Evolutionary conservation across 1,284 basidiomycete genomes (phyloP).

Genomic region (Lignosus rhinocerotis): DNA sequence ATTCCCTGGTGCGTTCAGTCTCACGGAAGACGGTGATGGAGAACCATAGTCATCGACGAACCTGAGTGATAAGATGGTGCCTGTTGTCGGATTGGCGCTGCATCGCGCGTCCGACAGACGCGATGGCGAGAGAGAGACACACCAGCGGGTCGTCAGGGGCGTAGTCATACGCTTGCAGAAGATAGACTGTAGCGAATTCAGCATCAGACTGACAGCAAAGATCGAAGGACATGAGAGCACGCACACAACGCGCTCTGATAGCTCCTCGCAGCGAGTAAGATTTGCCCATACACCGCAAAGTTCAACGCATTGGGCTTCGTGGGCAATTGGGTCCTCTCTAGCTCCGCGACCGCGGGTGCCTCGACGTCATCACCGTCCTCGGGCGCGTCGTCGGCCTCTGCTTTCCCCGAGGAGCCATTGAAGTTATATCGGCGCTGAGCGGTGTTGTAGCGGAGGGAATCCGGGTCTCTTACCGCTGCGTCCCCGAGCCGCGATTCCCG

Average conservation of each 20-base stretch:
- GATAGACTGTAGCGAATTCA: slow-evolving; percentile 67
- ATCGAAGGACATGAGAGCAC: slow-evolving; percentile 32
- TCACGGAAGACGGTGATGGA: neutral
- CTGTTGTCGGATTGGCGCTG: slow-evolving; percentile 94
- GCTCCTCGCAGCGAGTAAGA: slow-evolving; percentile 82
- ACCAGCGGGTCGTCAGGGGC: slow-evolving; percentile 84
- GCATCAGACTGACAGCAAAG: neutral
- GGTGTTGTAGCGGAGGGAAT: slow-evolving; percentile 58
- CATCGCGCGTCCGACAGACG: slow-evolving; percentile 87
- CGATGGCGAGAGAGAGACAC: slow-evolving; percentile 79
- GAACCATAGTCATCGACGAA: slow-evolving; percentile 29
- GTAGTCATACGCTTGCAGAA: slow-evolving; percentile 85
- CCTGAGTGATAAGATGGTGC: slow-evolving; percentile 83
- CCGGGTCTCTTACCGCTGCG: slow-evolving; percentile 59
- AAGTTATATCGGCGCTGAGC: slow-evolving; percentile 52
- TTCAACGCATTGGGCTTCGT: slow-evolving; percentile 75
- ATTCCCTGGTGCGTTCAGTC: slow-evolving; percentile 55
- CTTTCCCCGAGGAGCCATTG: slow-evolving; percentile 28
- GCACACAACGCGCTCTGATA: slow-evolving; percentile 90
- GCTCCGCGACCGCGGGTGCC: slow-evolving; percentile 17
- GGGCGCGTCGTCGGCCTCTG: slow-evolving; percentile 36
- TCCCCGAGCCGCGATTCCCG: slow-evolving; percentile 74
- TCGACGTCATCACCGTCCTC: slow-evolving; percentile 36
- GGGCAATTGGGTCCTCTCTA: slow-evolving; percentile 43
- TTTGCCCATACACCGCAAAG: slow-evolving; percentile 84